Percentiles rank a stretch among this genome's conserved stretches.
Evolutionary conservation across 2,329 filamentous ascomycete species (phyloP).

Genomic region (Colletotrichum sp.): DNA sequence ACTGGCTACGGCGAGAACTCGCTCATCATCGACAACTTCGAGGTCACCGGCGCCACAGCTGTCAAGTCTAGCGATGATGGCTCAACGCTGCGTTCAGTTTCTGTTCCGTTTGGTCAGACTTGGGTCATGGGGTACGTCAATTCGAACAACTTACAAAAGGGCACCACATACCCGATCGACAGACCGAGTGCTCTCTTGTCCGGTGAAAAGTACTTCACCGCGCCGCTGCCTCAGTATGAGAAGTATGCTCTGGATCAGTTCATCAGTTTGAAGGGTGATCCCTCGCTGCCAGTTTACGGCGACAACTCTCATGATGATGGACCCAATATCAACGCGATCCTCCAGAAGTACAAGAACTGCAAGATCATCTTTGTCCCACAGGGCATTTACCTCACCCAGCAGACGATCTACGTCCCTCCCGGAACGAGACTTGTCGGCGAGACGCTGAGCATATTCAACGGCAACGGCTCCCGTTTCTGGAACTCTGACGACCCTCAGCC

Average conservation of each 20-base stretch:
- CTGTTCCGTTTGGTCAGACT: conserved; percentile 25
- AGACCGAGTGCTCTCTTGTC: conserved; percentile 34
- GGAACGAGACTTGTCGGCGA: conserved; percentile 61
- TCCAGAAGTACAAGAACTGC: conserved; percentile 33
- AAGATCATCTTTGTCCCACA: conserved; percentile 48
- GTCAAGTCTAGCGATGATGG: conserved; percentile 26
- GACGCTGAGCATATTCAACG: conserved; percentile 55
- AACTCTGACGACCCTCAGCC: conserved; percentile 47
- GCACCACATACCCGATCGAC: conserved; percentile 32
- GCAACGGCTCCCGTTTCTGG: conserved; percentile 49
- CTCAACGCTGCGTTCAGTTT: conserved; percentile 17
- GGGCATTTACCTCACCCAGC: conserved; percentile 11
- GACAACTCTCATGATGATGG: conserved; percentile 43
- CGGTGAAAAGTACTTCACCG: conserved; percentile 33
- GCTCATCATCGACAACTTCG: conserved; percentile 32
- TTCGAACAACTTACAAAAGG: conserved; percentile 31
- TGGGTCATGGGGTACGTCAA: conserved; percentile 31
- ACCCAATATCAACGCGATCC: conserved; percentile 33
- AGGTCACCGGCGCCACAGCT: conserved; percentile 23
- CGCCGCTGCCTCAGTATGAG: conserved; percentile 44
- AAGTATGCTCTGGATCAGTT: conserved; percentile 44
- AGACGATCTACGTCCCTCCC: conserved; percentile 10
- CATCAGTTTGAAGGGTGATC: conserved; percentile 50
- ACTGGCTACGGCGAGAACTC: conserved; percentile 29
- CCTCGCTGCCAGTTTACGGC: conserved; percentile 41